Evolutionary conservation across 2,329 filamentous ascomycete species (phyloP).

Genomic region (Talaromyces sp.): DNA sequence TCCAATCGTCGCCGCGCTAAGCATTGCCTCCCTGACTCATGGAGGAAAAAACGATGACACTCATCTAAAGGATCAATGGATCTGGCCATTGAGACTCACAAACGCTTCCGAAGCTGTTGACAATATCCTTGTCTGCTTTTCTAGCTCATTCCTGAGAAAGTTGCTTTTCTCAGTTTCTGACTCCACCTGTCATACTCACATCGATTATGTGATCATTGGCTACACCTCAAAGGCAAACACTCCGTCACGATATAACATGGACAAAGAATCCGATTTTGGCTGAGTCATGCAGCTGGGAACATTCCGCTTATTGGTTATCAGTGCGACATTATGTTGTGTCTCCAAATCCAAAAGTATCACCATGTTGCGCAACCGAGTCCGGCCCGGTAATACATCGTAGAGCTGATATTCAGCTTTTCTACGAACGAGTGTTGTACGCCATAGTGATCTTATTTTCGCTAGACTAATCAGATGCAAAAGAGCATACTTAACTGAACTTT

Average conservation of each 20-base stretch:
- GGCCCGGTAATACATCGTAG: not conserved
- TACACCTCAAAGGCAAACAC: not conserved
- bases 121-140: not conserved
- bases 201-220: not conserved
- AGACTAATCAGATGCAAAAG: not conserved
- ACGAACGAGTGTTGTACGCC: not conserved
- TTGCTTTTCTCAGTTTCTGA: not conserved
- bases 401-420: not conserved
- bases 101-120: not conserved
- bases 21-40: not conserved
- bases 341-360: not conserved
- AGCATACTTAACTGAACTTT: not conserved
- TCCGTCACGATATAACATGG: not conserved
- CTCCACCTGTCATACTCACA: not conserved
- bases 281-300: not conserved
- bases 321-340: not conserved
- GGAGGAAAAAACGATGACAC: not conserved
- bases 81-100: not conserved
- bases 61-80: not conserved
- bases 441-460: not conserved
- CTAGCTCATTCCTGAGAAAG: not conserved
- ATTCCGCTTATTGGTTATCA: not conserved
- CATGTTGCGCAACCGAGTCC: not conserved
- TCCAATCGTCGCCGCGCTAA: conserved; percentile 9
- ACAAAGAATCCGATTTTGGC: too few species aligned